Base-by-base conservation (phyloP, 2,329 filamentous ascomycete genomes). In the Penicillium brasilianum region DNA sequence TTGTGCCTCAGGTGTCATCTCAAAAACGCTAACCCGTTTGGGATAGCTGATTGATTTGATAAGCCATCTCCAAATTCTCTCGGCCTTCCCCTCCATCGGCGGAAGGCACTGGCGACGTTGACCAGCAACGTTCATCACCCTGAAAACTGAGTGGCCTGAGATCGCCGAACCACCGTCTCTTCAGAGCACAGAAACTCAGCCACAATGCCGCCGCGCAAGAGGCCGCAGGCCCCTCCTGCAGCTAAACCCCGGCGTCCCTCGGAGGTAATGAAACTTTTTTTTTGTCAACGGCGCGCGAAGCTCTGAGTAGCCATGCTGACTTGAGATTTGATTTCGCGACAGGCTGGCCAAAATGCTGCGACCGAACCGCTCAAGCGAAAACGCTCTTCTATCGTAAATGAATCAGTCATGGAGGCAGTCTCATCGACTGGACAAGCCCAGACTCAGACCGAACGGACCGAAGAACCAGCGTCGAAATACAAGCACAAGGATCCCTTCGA, bases 401-500 rank as follows among this genome's bases (percentile, higher is more conserved):
- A 69, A 32, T 53, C 67, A 28, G 61, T 64, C 28, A 62, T 63
- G 32, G 62, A 69, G 37, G 50, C 65, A 57, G 37, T 58, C 69
- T 14, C 51, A 44, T 10, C 60, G 14, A n/a, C 34, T n/a, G n/a
- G n/a, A n/a, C 44, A 41, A 9, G n/a, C 34, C 13, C 44, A 41
- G 16, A 25, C 34, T 13, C 32, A 69, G n/a, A 52, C 63, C 30
- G 63, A 62, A 28, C 59, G 68, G 20, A 58, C 63, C 20, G 62
- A 63, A 34, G 63, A 58, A 14, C 56, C 68, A 65, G 25, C 55
- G 66, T 58, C 61, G 63, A 52, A 67, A 64, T 72, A 73, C 61
- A 69, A 70, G 46, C 71, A 72, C 56, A 69, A 71, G 34, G 76
- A 78, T 64, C 75, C 76, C 20, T 88, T 88, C 70, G 85, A 89